phyloP scores from a whole-genome alignment of 441 rosid species.

The Lagerstroemia fauriei region DNA sequence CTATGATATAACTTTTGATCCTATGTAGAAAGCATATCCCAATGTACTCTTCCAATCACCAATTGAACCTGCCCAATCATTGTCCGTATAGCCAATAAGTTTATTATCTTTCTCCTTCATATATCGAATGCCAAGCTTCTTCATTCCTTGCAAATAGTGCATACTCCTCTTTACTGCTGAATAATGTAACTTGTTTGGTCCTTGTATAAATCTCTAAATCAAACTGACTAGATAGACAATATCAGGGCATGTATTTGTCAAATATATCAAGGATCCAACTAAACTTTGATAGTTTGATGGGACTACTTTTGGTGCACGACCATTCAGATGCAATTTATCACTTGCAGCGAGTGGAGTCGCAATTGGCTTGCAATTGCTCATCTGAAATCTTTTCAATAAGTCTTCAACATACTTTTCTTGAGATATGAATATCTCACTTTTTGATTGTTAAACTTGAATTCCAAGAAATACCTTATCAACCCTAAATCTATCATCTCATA shows the following conservation, averaged over 20 bases:
- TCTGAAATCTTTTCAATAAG: background rate
- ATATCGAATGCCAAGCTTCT: background rate
- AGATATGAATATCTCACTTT: no score
- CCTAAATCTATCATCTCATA: no score
- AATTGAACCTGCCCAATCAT: slow-evolving; percentile 4
- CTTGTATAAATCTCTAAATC: slow-evolving; percentile 14
- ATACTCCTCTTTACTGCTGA: background rate
- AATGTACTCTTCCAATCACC: slow-evolving; percentile 7
- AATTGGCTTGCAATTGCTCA: background rate
- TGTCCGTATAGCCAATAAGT: background rate
- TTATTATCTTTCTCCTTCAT: background rate
- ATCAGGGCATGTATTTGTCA: background rate
- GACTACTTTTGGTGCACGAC: background rate
- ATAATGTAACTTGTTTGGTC: background rate
- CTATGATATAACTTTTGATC: no score
- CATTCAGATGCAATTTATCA: no score
- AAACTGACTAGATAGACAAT: background rate
- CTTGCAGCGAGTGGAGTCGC: no score
- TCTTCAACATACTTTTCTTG: no score
- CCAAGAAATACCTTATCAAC: background rate
- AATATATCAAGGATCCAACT: background rate
- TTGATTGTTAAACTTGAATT: no score
- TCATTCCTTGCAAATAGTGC: background rate
- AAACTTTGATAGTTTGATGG: no score
- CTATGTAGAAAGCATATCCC: no score